Evolutionary conservation across 2,329 filamentous ascomycete genomes (phyloP), one percentile per base, ranked within the genome.

Genomic region (Venturia pyrina): DNA sequence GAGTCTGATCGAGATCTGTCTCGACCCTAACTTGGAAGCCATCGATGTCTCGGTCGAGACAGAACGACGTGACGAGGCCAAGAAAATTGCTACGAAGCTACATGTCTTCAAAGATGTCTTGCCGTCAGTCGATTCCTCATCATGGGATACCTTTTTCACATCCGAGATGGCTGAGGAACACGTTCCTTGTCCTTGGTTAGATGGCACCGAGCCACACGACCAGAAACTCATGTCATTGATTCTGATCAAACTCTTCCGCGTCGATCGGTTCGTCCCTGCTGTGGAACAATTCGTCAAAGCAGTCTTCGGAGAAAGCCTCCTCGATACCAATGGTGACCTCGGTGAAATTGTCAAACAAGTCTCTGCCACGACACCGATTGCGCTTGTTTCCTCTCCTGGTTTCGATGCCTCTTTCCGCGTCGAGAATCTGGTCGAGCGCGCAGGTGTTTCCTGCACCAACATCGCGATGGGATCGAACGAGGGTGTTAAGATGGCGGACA

Each of bases 351-450:
- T 96, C 66, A 85, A 87, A 63, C 89, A 96, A 76, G 91, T 96
- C 64, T 88, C 88, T 6, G 87, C 93, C 40, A 90, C 87, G 41
- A 87, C 91, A 2, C 95, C 95, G 11, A 90, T 99, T 70, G 89
- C 95, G 3, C 84, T 99, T 44, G 93, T 93, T 72, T 99, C 95
- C 6, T 97, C 89, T 72, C 92, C 93, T 67, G 95, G 95, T 46
- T 99, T 99, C 75, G 95, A 99, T 77, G 96, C 96, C 65, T 96
- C 91, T 75, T 99, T 98, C 86, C 99, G 99, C 82, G 95, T 99
- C 67, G 95, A 99, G 76, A 91, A 88, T 68, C 83, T 99, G 65
- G 96, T 98, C 40, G 91, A 96, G 77, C 86, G 91, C 70, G 88
- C 87, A 75, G 85, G 86, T 67, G 88, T 91, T 63, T 87, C 85